Conservation (phyloP, 2,329 filamentous ascomycete species). For the Neonectria faginata region DNA sequence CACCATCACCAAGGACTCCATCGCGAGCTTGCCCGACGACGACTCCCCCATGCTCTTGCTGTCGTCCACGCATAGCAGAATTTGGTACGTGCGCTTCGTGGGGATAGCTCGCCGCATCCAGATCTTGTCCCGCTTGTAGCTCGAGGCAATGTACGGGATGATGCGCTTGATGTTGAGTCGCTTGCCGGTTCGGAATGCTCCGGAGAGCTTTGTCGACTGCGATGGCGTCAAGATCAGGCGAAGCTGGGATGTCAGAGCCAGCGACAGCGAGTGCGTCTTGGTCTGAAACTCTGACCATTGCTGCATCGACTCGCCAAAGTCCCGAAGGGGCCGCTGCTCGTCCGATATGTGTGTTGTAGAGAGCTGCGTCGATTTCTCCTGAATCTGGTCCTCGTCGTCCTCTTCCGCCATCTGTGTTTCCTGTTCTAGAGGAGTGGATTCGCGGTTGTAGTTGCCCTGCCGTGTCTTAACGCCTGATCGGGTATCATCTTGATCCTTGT, state of each 20-base stretch:
- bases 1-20: conserved; percentile 94
- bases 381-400: conserved; percentile 60
- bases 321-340: conserved; percentile 56
- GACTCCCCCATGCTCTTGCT: conserved; percentile 91
- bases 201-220: conserved; percentile 93
- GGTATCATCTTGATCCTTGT: conserved; percentile 64
- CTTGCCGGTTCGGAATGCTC: conserved; percentile 97
- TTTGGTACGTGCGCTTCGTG: conserved; percentile 94
- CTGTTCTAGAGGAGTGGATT: conserved; percentile 58
- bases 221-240: conserved; percentile 95
- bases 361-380: conserved; percentile 71
- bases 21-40: conserved; percentile 81
- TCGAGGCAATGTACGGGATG: conserved; percentile 98
- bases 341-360: conserved; percentile 77
- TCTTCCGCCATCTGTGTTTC: conserved; percentile 59
- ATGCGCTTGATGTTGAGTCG: conserved; percentile 99
- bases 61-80: conserved; percentile 97
- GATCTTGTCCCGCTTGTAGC: conserved; percentile 99
- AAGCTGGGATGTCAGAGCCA: conserved; percentile 92
- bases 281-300: conserved; percentile 89
- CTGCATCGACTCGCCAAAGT: conserved; percentile 70
- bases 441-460: conserved; percentile 68
- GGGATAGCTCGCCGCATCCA: conserved; percentile 97
- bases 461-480: conserved; percentile 70
- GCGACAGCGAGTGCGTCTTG: conserved; percentile 85